Evolutionary conservation across 352 stramenopile genomes (phyloP).

Genomic region (Phytophthora citricola): DNA sequence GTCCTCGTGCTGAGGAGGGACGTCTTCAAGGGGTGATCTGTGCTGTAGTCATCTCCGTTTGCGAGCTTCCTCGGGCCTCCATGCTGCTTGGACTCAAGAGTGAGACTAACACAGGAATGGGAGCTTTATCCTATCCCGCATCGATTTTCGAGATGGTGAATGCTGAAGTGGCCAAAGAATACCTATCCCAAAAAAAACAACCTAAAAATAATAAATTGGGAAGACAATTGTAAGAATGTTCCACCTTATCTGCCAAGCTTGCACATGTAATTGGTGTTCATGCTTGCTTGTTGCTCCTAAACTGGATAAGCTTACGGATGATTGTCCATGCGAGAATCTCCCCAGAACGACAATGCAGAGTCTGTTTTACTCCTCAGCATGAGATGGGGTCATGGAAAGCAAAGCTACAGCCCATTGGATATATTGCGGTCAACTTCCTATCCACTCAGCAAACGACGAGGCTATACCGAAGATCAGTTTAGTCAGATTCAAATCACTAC

Average conservation of each 20-base stretch:
- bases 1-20: not conserved
- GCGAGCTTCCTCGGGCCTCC: not conserved
- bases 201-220: too few relatives aligned
- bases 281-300: too few relatives aligned
- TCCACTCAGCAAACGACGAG: too few relatives aligned
- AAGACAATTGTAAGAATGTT: too few relatives aligned
- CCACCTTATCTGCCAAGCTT: too few relatives aligned
- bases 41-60: not conserved
- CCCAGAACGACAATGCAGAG: too few relatives aligned
- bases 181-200: not conserved
- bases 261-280: too few relatives aligned
- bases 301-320: too few relatives aligned
- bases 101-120: not conserved
- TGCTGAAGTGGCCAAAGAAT: not conserved
- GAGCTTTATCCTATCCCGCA: not conserved
- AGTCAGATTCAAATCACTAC: constrained; percentile 6
- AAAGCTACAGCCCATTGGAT: too few relatives aligned
- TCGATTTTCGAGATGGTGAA: not conserved
- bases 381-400: too few relatives aligned
- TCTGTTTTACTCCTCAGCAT: too few relatives aligned
- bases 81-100: not conserved
- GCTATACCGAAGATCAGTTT: not conserved
- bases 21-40: not conserved
- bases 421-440: not conserved
- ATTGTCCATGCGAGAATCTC: too few relatives aligned